Conservation (phyloP, 192 early-diverging fungal species). For the Coemansia sp. region DNA sequence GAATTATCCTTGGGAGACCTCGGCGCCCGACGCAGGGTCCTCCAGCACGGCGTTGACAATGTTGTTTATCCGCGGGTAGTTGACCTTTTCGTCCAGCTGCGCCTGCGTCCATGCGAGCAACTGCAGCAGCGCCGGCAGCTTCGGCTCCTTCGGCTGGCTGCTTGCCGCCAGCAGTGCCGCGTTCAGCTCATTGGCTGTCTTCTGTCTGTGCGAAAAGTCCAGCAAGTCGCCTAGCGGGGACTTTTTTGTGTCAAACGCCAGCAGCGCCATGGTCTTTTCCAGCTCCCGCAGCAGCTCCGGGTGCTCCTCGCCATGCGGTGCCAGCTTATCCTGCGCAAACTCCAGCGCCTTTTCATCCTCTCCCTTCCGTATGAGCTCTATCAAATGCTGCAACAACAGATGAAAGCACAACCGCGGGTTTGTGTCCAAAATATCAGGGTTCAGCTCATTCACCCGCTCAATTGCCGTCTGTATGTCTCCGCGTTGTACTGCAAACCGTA, state of each 20-base stretch:
- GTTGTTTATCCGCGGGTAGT: constrained; percentile 85
- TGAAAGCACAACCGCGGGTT: constrained; percentile 94
- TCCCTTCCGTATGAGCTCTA: constrained; percentile 89
- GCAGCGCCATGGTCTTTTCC: constrained; percentile 93
- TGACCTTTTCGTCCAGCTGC: constrained; percentile 80
- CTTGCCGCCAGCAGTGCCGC: constrained; percentile 85
- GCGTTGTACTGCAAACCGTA: constrained; percentile 85
- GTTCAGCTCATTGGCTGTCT: constrained; percentile 92
- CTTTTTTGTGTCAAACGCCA: constrained; percentile 79
- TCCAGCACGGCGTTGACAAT: constrained; percentile 75
- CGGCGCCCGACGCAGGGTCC: constrained; percentile 10
- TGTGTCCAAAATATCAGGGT: constrained; percentile 95
- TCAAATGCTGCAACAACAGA: constrained; percentile 94
- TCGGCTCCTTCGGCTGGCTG: constrained; percentile 92
- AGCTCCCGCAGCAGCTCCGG: constrained; percentile 94
- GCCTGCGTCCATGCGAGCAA: constrained; percentile 94
- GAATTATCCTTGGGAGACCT: background rate
- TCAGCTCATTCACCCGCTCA: constrained; percentile 95
- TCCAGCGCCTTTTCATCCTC: constrained; percentile 79
- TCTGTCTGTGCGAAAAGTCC: constrained; percentile 86
- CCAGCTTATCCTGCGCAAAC: constrained; percentile 97
- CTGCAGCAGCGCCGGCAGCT: constrained; percentile 84
- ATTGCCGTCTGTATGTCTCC: constrained; percentile 93
- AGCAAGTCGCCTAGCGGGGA: constrained; percentile 81
- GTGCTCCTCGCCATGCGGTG: constrained; percentile 94